Evolutionary conservation across 345 rosid genomes (phyloP).

Genomic region (Atalantia buxifolia): DNA sequence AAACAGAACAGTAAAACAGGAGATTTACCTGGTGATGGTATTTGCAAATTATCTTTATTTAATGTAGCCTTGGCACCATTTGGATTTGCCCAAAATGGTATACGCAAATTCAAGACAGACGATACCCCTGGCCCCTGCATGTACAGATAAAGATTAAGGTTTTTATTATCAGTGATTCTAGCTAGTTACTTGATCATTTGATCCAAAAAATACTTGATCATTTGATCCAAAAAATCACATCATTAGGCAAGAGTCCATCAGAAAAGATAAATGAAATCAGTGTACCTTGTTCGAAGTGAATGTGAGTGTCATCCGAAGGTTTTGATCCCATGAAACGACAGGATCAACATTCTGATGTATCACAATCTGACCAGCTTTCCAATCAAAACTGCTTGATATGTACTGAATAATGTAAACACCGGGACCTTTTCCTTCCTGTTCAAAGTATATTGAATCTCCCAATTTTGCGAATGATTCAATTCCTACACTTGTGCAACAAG

Average conservation of each 20-base stretch:
- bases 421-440: constrained; percentile 62
- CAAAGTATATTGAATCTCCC: constrained; percentile 92
- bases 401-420: constrained; percentile 77
- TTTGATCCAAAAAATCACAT: too few relatives aligned
- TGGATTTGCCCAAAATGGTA: constrained; percentile 42
- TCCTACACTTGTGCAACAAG: constrained; percentile 33
- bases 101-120: constrained; percentile 39
- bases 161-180: too few relatives aligned
- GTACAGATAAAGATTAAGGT: too few relatives aligned
- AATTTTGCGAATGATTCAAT: constrained; percentile 88
- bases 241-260: too few relatives aligned
- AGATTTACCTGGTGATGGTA: constrained; percentile 36
- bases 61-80: constrained; percentile 34
- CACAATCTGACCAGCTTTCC: constrained; percentile 56
- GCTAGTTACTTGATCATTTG: too few relatives aligned
- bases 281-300: constrained; percentile 22
- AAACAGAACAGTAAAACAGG: too few relatives aligned
- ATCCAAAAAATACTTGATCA: too few relatives aligned
- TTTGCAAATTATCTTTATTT: constrained; percentile 24
- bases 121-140: constrained; percentile 25
- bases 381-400: constrained; percentile 67
- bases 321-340: constrained; percentile 63
- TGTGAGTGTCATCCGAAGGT: constrained; percentile 47
- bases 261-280: too few relatives aligned
- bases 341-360: constrained; percentile 67